Evolutionary conservation across 352 stramenopile species (phyloP), one percentile per base, ranked within the genome.

Genomic region (Globisporangium nunn): DNA sequence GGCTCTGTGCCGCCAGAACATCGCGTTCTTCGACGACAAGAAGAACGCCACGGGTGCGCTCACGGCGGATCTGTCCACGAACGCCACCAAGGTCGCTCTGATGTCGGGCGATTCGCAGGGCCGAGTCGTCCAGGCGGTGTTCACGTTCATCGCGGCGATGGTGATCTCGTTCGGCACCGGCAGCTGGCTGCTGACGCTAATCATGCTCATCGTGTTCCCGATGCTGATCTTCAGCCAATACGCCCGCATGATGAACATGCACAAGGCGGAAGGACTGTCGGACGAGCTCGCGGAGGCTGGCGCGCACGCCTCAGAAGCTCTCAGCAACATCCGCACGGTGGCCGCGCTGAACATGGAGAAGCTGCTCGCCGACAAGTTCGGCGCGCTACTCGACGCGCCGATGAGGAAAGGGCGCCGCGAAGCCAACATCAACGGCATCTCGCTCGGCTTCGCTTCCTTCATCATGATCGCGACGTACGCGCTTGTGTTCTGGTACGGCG

Each of bases 21-120:
- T 94, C 47, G 57, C 67, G 0, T 96, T 85, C 61, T 96, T 95
- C 43, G 85, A 96, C 52, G 57, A 62, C 0, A 60, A 71, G 11
- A 39, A 71, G n/a, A 67, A 95, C 56, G 66, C 68, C 0, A 58
- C 79, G 0, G 78, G 84, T 10, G 63, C 60, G 4, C 48, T 93
- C 12, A 77, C 85, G 8, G 70, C 86, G 2, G 72, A 70, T 7
- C 65, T 89, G 4, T 65, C 81, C 6, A 69, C 72, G 14, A 72
- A 92, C 14, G 70, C 74, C 0, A 54, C 84, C 0, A 76, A 62
- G n/a, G 71, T 79, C 14, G 66, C 75, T 1, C 55, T 77, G 8
- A 51, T 66, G 23, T 63, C 75, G 6, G 73, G 72, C 2, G 69
- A 82, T 14, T 49, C 61, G 23, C 75, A 86, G 57, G 70, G 68